Conservation (phyloP, 768 basidiomycete species). For the Candolleomyces aberdarensis region DNA sequence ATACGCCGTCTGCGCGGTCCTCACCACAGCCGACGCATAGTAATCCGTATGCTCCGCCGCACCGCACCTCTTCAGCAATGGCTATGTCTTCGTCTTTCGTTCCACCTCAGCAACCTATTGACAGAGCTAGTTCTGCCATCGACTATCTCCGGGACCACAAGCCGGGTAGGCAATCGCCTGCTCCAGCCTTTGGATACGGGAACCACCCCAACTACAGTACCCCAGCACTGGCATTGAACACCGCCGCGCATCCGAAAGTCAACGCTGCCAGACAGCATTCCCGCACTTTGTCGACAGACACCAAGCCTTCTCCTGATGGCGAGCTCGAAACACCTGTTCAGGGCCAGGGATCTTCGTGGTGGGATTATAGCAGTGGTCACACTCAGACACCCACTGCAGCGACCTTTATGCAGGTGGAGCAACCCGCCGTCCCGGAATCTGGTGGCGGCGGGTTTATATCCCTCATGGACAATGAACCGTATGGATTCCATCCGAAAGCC, state of each 20-base stretch:
- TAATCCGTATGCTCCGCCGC: slow-evolving; percentile 33
- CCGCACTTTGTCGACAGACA: not conserved
- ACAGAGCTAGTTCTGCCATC: slow-evolving; percentile 76
- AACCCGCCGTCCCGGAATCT: slow-evolving; percentile 34
- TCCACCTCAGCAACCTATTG: slow-evolving; percentile 45
- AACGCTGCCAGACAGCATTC: not conserved
- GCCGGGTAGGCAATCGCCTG: slow-evolving; percentile 13
- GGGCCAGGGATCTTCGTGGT: slow-evolving; percentile 47
- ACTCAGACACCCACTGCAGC: slow-evolving; percentile 65
- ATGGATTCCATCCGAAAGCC: slow-evolving; percentile 31
- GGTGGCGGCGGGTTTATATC: slow-evolving; percentile 71
- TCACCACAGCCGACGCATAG: slow-evolving; percentile 62
- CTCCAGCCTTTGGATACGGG: not conserved
- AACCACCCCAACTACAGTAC: slow-evolving; percentile 20
- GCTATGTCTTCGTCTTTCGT: slow-evolving; percentile 46
- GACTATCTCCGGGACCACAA: slow-evolving; percentile 54
- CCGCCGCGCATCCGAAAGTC: not conserved
- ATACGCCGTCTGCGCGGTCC: slow-evolving; percentile 67
- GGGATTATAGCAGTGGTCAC: slow-evolving; percentile 48
- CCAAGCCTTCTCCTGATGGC: slow-evolving; percentile 2
- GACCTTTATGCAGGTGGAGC: slow-evolving; percentile 57
- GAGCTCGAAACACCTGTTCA: slow-evolving; percentile 34
- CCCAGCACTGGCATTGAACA: slow-evolving; percentile 41
- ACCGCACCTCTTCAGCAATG: slow-evolving; percentile 70
- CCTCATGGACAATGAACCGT: slow-evolving; percentile 65